Base-by-base conservation (phyloP, 2,329 filamentous ascomycete genomes). In the Aspergillus pseudoterreus region DNA sequence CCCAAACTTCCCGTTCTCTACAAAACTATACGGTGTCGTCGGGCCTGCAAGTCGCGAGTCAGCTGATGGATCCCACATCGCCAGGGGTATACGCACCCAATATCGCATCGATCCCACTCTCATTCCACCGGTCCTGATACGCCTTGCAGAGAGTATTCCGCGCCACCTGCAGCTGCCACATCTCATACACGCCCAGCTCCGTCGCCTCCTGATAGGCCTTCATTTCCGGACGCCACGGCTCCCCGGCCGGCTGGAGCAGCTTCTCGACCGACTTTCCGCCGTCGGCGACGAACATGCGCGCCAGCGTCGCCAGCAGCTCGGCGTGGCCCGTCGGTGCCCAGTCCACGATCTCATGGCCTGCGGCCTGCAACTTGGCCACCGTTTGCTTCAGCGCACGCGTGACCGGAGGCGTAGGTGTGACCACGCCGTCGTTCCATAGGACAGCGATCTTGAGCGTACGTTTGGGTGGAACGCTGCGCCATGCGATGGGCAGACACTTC, bases 401-500 rank as follows among this genome's bases (percentile, higher is more conserved):
- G 2, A 88, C 77, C 0, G 85, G 85, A 2, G 85, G 84, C 19
- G 85, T 85, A 0, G 85, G 85, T 1, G 66, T 73, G 2, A 86
- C 83, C 35, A 85, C 73, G 11, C 77, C 79, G 60, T 88, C 85
- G 61, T 82, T 69, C 75, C 78, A 82, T 59, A 87, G 70, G 6
- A 87, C 76, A 4, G 73, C 84, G 45, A 88, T 72, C 46, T 74
- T 79, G 17, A 87, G 68, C 39, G 63, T 64, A 11, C 55, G 45
- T 11, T 57, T 59, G 2, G 51, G 47, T 15, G 54, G 47, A 1
- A 55, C 47, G 1, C 44, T n/a, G 2, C 60, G 54, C 82, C 83
- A 86, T 0, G 81, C 79, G 21, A 85, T 76, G 0, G 82, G 82
- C 1, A 84, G 61, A 35, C 83, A 78, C n/a, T 77, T 77, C 0